Base-by-base conservation (phyloP, 768 basidiomycete species). In the Podaxis sp. region DNA sequence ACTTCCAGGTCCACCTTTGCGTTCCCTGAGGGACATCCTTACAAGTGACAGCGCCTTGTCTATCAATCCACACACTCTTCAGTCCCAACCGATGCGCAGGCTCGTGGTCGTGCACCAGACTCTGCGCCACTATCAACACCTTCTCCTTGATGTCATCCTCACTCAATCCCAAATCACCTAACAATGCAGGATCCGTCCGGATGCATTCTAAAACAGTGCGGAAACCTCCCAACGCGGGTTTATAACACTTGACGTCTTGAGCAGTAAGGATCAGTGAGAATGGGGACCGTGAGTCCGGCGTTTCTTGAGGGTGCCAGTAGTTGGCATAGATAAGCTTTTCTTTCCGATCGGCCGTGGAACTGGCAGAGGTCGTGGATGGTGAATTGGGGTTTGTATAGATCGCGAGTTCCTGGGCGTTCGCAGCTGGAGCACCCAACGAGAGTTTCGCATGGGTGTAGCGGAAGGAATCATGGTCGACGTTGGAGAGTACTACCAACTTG, bases 401-500 rank as follows among this genome's bases (percentile, higher is more conserved):
- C 38, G 69, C 60, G 53, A 68, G 62, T 27, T 61, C 61, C 14
- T 62, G 32, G 55, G 61, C 55, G 51, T 65, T 65, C 5, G 66
- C 62, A 18, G 66, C 66, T 5, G 66, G 58, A 13, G 69, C 67
- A 5, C 73, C 78, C n/a, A 76, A 73, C 5, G 80, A 79, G 42
- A 91, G 81, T 52, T 77, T 77, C 18, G 73, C 72, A 50, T 86
- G 85, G 0, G 88, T 90, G 63, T 78, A 73, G 2, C 79, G 73
- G 68, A 90, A 89, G 35, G 87, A 87, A 23, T 65, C 68, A 59
- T 79, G 79, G 64, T 92, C 90, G 67, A 91, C 85, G 70, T 92
- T 91, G 64, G 89, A 90, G 40, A 91, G 78, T 4, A 90, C 87
- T 61, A 85, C 79, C 61, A 91, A 84, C 58, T 85, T 86, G 75